Evolutionary conservation across 345 rosid species (phyloP).

Genomic region (Eucalyptus guilfoylei): DNA sequence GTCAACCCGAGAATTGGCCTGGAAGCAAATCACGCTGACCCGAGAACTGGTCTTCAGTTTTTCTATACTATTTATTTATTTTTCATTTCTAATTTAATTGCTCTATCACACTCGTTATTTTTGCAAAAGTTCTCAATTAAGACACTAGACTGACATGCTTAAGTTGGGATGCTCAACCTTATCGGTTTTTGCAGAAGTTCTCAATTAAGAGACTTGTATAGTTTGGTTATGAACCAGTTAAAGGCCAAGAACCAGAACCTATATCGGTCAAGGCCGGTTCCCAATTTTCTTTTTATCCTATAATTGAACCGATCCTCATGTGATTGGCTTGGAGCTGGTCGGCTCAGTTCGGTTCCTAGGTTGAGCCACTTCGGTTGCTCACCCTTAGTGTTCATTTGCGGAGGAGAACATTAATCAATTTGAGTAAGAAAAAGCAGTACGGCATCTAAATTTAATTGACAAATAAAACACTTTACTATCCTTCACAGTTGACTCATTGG

Average conservation of each 20-base stretch:
- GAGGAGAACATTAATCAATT: too few species aligned
- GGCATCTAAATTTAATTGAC: too few species aligned
- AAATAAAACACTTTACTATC: too few species aligned
- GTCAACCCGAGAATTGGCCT: not conserved
- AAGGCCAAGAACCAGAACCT: not conserved
- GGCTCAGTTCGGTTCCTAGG: accelerated
- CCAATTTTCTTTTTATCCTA: not conserved
- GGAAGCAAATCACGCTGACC: accelerated
- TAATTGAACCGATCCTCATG: not conserved
- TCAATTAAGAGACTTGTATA: not conserved
- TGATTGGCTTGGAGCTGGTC: not conserved
- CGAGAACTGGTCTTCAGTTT: not conserved
- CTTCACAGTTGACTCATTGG: too few species aligned
- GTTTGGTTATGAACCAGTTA: not conserved
- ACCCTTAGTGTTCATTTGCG: not conserved
- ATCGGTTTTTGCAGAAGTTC: not conserved
- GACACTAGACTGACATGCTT: not conserved
- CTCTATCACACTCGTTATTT: not conserved
- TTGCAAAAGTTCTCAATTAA: not conserved
- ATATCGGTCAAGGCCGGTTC: not conserved
- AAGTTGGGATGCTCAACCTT: not conserved
- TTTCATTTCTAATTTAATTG: not conserved
- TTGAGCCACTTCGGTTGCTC: not conserved
- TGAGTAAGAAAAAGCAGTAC: too few species aligned
- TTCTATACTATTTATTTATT: not conserved